These are phyloP conservation scores for Jamesozyma hellenica DNA, from an alignment of 805 yeast species.

Conservation along the genomic window DNA sequence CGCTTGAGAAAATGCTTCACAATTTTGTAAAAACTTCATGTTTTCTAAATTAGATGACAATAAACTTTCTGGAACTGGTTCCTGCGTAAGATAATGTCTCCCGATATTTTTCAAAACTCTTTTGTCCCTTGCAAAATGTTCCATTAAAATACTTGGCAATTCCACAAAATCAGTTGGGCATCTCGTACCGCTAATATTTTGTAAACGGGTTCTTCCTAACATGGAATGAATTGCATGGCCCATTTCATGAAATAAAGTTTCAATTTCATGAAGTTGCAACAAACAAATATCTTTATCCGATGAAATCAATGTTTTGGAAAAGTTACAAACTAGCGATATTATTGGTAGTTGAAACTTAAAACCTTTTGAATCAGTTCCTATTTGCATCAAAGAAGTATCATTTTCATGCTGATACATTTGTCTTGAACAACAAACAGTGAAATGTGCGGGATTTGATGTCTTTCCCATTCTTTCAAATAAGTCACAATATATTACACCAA, in stretches of 20 bases:
- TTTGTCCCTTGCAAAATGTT: constrained; percentile 75
- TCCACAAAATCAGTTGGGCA: constrained; percentile 96
- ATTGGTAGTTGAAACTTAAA: constrained; percentile 73
- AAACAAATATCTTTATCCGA: constrained; percentile 39
- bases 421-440: constrained; percentile 91
- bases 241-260: constrained; percentile 95
- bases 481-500: constrained; percentile 84
- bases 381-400: constrained; percentile 30
- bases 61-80: constrained; percentile 42
- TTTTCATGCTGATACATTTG: constrained; percentile 51
- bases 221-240: constrained; percentile 98
- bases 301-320: constrained; percentile 36
- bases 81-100: constrained; percentile 52
- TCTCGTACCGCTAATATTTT: constrained; percentile 88
- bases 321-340: constrained; percentile 81
- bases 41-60: constrained; percentile 44
- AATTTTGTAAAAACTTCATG: constrained; percentile 44
- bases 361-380: constrained; percentile 31
- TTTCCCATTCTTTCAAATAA: constrained; percentile 69
- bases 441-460: constrained; percentile 85
- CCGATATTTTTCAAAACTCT: constrained; percentile 68
- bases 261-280: constrained; percentile 68
- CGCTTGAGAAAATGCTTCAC: constrained; percentile 78
- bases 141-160: constrained; percentile 93
- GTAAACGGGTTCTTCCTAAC: constrained; percentile 84